A percentile compares a stretch with the other conserved stretches of the same genome.
Evolutionary conservation across 441 rosid genomes (phyloP).

Genomic region (Euphorbia neoarborescens): DNA sequence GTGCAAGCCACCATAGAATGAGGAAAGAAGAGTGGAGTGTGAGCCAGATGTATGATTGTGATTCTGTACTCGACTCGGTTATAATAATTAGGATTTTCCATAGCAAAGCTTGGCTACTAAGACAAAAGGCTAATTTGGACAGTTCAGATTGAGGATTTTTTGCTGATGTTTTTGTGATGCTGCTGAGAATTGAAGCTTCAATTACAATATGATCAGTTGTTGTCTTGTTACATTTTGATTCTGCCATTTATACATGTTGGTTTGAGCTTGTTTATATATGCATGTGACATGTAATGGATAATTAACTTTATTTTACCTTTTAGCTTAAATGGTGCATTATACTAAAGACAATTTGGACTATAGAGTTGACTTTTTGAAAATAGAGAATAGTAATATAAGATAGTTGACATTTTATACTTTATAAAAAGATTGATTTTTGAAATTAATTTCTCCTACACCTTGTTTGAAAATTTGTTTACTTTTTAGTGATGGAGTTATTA

Average conservation of each 20-base stretch:
- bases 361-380: background rate
- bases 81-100: constrained; percentile 42
- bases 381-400: background rate
- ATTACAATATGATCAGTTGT: background rate
- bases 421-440: background rate
- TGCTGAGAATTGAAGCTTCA: background rate
- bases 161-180: background rate
- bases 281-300: background rate
- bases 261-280: background rate
- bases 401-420: background rate
- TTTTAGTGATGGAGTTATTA: background rate
- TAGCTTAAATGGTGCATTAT: background rate
- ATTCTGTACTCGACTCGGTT: constrained; percentile 16
- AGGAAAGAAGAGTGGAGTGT: constrained; percentile 27
- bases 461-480: background rate
- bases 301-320: background rate
- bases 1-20: constrained; percentile 44
- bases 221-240: background rate
- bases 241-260: background rate
- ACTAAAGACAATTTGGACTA: background rate
- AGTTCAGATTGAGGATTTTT: constrained; percentile 25
- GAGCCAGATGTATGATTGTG: constrained; percentile 20
- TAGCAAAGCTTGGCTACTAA: constrained; percentile 47
- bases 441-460: no score
- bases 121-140: constrained; percentile 51